phyloP scores from a whole-genome alignment of 2,329 filamentous ascomycete species.

The Phialocephala sp. region DNA sequence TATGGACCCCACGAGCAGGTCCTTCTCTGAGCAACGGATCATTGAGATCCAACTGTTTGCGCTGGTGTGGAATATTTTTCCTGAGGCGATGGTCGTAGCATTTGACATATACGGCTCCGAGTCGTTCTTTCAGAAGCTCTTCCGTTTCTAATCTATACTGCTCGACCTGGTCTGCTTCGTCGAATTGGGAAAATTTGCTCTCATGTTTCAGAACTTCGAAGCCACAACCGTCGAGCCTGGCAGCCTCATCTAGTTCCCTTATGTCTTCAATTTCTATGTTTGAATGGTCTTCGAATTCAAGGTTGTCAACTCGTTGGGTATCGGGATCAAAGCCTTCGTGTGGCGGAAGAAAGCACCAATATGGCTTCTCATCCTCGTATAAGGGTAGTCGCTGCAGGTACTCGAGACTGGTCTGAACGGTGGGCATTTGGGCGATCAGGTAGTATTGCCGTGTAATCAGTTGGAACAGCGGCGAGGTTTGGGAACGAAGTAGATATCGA shows the following conservation, averaged over 20 bases:
- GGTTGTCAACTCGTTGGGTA: conserved; percentile 26
- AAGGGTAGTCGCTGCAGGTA: conserved; percentile 29
- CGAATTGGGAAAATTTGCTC: conserved; percentile 23
- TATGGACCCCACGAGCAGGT: conserved; percentile 32
- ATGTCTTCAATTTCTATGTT: conserved; percentile 28
- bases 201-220: conserved; percentile 29
- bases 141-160: conserved; percentile 28
- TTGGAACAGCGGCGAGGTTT: not conserved
- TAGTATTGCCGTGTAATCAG: not conserved
- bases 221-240: conserved; percentile 18
- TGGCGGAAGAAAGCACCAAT: conserved; percentile 27
- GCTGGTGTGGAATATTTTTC: conserved; percentile 27
- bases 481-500: not conserved
- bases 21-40: conserved; percentile 29
- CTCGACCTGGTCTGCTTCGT: conserved; percentile 17
- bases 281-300: conserved; percentile 27
- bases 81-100: conserved; percentile 29
- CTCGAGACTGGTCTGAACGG: conserved; percentile 23
- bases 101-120: conserved; percentile 27
- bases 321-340: conserved; percentile 28
- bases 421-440: conserved; percentile 21
- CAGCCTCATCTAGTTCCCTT: not conserved
- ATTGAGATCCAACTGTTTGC: conserved; percentile 17
- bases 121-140: conserved; percentile 20
- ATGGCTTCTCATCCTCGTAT: conserved; percentile 32